Evolutionary conservation across 768 basidiomycete genomes (phyloP), one percentile per base, ranked within the genome.

Genomic region (Naematelia encephala): DNA sequence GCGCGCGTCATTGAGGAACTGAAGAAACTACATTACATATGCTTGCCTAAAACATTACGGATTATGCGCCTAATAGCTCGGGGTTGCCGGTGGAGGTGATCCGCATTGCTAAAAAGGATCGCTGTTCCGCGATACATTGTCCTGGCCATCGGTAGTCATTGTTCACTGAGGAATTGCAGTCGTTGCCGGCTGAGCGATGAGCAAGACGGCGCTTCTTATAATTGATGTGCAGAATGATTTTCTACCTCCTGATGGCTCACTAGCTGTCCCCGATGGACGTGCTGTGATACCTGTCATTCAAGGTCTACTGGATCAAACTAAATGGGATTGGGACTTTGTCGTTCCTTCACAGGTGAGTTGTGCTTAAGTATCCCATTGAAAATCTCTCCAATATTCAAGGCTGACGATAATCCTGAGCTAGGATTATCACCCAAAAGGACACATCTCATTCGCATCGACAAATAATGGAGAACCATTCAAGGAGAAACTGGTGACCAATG

Each of bases 161-260:
- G n/a, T n/a, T n/a, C n/a, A n/a, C n/a, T n/a, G n/a, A n/a, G n/a
- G n/a, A n/a, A n/a, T n/a, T n/a, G n/a, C n/a, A n/a, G n/a, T n/a
- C n/a, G n/a, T 16, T 8, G 34, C 34, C 8, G 34, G 34, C 8
- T 8, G 34, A 8, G 29, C 12, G 16, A 69, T 72, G 68, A 27
- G 16, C 56, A 68, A 57, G 44, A 75, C 69, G 28, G 88, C 86
- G 0, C 80, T 90, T 21, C 69, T 90, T 52, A 82, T 90, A 55
- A 79, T 91, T 34, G 90, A 91, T 70, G 82, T 89, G 75, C 90
- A 93, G 73, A 83, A 88, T 69, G 90, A 93, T 74, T 93, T 93
- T 67, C 82, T 90, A 25, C 81, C 81, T 1, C 79, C 79, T 0
- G 57, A 66, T 27, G 90, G 90, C 2, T 82, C 85, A 4, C 83